Percentiles rank a stretch among this genome's conserved stretches.
Conservation (phyloP, 1,139 yeast species). For the Sugiyamaella sp. region DNA sequence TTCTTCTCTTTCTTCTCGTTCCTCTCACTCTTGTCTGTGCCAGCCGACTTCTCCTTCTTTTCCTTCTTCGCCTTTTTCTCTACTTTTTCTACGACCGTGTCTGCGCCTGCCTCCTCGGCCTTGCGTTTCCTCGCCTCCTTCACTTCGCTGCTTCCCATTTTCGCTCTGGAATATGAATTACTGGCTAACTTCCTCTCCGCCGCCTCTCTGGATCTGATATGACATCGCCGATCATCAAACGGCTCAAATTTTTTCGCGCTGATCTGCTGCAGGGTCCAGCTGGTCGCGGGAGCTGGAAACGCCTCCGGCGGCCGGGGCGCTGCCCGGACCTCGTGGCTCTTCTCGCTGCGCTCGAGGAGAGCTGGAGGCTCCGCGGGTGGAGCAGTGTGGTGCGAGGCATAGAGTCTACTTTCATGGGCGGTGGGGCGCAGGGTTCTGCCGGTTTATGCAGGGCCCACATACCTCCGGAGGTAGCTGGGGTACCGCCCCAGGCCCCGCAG, state of each 20-base stretch:
- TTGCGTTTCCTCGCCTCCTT: constrained; percentile 16
- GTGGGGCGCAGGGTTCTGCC: too few relatives aligned
- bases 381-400: too few relatives aligned
- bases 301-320: neutral
- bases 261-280: constrained; percentile 10
- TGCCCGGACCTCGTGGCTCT: neutral
- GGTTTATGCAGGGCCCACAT: too few relatives aligned
- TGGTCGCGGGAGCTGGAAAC: too few relatives aligned
- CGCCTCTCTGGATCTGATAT: neutral
- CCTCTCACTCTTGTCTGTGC: constrained; percentile 13
- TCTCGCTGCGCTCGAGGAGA: neutral
- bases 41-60: constrained; percentile 16
- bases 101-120: constrained; percentile 2
- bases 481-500: too few relatives aligned
- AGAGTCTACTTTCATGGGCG: too few relatives aligned
- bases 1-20: constrained; percentile 15
- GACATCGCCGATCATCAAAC: constrained; percentile 6
- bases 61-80: constrained; percentile 12
- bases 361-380: too few relatives aligned
- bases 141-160: constrained; percentile 5
- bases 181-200: neutral
- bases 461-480: too few relatives aligned
- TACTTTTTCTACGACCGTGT: neutral
- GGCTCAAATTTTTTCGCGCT: constrained; percentile 6
- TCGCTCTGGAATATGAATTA: neutral